These are phyloP conservation scores for Podospora sp. DNA, from an alignment of 495 filamentous ascomycete genomes.

Conservation along the genomic window DNA sequence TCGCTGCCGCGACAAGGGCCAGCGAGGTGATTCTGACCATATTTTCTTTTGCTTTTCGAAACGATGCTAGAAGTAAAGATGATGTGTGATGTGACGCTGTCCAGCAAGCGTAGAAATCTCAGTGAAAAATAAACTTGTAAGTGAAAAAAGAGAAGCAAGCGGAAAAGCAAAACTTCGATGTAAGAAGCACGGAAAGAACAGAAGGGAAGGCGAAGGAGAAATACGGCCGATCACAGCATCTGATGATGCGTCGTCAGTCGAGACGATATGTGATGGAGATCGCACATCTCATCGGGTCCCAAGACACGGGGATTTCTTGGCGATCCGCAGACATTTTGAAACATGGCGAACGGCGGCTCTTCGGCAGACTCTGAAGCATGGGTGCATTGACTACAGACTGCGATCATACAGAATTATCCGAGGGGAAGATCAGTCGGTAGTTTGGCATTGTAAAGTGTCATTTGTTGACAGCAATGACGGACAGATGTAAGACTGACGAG, in stretches of 20 bases:
- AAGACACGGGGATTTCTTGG: conserved; percentile 13
- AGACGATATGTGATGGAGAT: background rate
- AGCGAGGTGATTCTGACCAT: conserved; percentile 38
- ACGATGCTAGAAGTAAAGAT: background rate
- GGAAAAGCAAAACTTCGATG: background rate
- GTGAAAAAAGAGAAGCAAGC: background rate
- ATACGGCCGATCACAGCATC: background rate
- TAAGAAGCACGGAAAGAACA: background rate
- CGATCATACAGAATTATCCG: conserved; percentile 9
- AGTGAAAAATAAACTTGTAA: background rate
- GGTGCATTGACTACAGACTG: background rate
- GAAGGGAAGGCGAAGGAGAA: background rate
- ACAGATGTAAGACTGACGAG: background rate
- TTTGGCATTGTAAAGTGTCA: background rate
- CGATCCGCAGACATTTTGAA: background rate
- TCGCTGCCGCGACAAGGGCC: conserved; percentile 32
- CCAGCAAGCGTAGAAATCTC: background rate
- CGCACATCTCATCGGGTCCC: background rate
- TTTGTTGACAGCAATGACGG: background rate
- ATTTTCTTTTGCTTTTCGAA: conserved; percentile 17
- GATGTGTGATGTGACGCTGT: background rate
- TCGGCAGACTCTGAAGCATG: background rate
- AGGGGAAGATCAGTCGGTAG: background rate
- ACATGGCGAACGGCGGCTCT: background rate
- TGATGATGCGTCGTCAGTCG: conserved; percentile 3